phyloP scores from a whole-genome alignment of 2,329 filamentous ascomycete species.

The Cercospora berteroae region DNA sequence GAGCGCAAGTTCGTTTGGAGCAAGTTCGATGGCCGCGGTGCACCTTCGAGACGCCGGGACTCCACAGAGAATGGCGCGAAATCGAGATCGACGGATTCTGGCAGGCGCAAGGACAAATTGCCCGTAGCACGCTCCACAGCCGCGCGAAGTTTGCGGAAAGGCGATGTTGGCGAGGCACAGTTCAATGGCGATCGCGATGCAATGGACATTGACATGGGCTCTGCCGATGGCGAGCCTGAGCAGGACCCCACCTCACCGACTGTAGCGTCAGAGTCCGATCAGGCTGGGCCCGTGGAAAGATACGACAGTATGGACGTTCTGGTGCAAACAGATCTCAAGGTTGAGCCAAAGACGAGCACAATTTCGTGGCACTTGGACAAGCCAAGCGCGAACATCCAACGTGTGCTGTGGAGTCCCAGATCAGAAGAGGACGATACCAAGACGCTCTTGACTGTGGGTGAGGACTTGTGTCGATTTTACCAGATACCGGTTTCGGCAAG shows the following conservation, averaged over 20 bases:
- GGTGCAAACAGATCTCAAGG: constrained; percentile 38
- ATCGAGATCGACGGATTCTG: constrained; percentile 12
- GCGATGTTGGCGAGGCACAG: constrained; percentile 35
- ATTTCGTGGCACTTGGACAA: constrained; percentile 37
- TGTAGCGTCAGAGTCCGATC: constrained; percentile 29
- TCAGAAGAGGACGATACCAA: constrained; percentile 23
- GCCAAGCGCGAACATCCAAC: constrained; percentile 31
- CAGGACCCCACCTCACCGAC: constrained; percentile 31
- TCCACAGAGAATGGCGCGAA: constrained; percentile 19
- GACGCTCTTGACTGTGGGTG: constrained; percentile 36
- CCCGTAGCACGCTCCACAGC: constrained; percentile 28
- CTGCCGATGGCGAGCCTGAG: constrained; percentile 31
- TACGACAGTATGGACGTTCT: constrained; percentile 37
- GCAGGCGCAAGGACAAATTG: constrained; percentile 20
- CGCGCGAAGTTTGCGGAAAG: constrained; percentile 36
- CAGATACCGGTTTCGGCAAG: constrained; percentile 29
- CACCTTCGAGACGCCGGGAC: constrained; percentile 23
- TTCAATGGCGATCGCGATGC: constrained; percentile 45
- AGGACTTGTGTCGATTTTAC: constrained; percentile 38
- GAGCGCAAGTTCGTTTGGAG: constrained; percentile 33
- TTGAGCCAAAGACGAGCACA: constrained; percentile 36
- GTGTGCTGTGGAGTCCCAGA: constrained; percentile 35
- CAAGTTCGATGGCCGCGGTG: constrained; percentile 25
- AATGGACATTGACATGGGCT: constrained; percentile 45
- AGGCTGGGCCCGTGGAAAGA: constrained; percentile 29